Evolutionary conservation across 1,284 basidiomycete species (phyloP), one percentile per base, ranked within the genome.

Genomic region (Malassezia slooffiae): DNA sequence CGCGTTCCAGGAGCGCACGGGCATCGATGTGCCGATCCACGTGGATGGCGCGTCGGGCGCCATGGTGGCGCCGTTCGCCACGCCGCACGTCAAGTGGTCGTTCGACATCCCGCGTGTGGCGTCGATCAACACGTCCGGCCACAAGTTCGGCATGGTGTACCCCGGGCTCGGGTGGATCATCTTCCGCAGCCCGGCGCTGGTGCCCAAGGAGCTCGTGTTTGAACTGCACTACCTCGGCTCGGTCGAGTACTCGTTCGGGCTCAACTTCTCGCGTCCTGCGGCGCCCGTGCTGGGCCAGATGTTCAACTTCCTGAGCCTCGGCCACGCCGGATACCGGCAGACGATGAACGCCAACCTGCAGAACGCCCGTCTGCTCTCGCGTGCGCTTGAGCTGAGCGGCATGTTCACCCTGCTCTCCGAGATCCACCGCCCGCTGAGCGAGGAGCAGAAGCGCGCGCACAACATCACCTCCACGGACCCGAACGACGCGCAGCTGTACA

Each of bases 181-280:
- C 13, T 67, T 66, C 52, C 45, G 66, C 5, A 43, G 41, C 32
- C 34, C 52, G 30, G 60, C 66, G n/a, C 41, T 57, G 24, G 81
- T 89, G 9, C 63, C 62, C 36, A 56, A 56, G 36, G 64, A 68
- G 27, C 50, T 67, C 12, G 83, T 93, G 55, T 95, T 96, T 64
- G 89, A 95, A 71, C 77, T 95, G 16, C 87, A 90, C 70, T 68
- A 68, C 41, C 52, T 68, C 12, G 65, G 65, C 16, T 54, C 52
- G 4, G 60, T 58, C 37, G 63, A 60, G 47, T 58, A 61, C 41
- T 55, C 81, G 0, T 95, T 90, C 75, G 90, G 87, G 19, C 77
- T 95, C 63, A 95, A 96, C 75, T 96, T 96, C 70, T 87, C 84
- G 32, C 80, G 89, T 8, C 87, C 86, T 0, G 85, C 85, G 19